A percentile compares a stretch with the other conserved stretches of the same genome.
phyloP scores from a whole-genome alignment of 305 asterid species.

The Salvia sclarea region DNA sequence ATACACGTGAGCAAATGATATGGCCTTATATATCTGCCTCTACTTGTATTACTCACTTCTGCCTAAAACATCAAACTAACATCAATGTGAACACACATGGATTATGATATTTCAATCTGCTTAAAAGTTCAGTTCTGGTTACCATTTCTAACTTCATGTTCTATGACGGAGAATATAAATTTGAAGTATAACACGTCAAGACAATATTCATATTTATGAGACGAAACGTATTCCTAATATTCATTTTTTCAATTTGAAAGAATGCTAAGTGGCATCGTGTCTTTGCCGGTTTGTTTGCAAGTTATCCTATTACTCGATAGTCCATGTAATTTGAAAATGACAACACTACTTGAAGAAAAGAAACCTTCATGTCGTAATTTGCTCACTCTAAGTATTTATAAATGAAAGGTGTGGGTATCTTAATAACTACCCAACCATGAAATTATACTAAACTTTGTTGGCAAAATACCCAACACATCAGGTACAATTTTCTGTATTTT shows the following conservation, averaged over 20 bases:
- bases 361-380: not conserved
- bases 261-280: not conserved
- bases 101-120: not conserved
- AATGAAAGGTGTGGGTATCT: not conserved
- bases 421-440: not conserved
- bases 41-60: not conserved
- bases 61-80: slow-evolving; percentile 1
- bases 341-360: not conserved
- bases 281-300: no score
- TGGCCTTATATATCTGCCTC: not conserved
- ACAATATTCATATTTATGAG: not conserved
- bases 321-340: not conserved
- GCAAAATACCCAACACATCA: not conserved
- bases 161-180: not conserved
- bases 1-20: slow-evolving; percentile 2
- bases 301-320: not conserved
- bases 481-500: not conserved
- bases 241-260: not conserved
- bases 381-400: not conserved
- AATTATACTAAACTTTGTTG: not conserved
- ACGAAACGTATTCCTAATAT: not conserved
- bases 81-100: not conserved
- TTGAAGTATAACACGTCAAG: not conserved
- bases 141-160: not conserved
- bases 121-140: slow-evolving; percentile 1